Conservation (phyloP, 2,329 filamentous ascomycete genomes). For the Clarireedia hainanense region DNA sequence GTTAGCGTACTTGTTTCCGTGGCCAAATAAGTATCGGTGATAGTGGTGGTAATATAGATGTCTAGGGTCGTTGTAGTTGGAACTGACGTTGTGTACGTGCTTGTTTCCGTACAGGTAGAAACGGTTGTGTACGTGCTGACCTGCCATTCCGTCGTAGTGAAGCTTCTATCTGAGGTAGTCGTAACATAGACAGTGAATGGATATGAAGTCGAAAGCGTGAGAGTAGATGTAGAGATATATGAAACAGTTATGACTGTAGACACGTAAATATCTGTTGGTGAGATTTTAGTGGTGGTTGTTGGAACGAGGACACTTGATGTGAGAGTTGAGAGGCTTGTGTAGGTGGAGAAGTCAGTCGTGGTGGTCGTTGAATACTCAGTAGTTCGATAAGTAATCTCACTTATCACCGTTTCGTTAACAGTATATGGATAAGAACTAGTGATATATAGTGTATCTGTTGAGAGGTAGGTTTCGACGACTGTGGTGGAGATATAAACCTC, state of each 20-base stretch:
- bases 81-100: not conserved
- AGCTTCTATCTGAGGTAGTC: no score
- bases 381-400: not conserved
- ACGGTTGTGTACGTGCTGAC: conserved; percentile 14
- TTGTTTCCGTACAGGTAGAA: conserved; percentile 2
- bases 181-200: not conserved
- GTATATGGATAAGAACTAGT: conserved; percentile 9
- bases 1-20: not conserved
- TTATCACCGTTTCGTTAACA: conserved; percentile 1
- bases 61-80: not conserved
- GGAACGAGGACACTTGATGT: not conserved
- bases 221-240: not conserved
- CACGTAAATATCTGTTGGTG: not conserved
- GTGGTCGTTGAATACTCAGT: conserved; percentile 1
- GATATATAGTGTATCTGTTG: not conserved
- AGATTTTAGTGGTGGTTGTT: not conserved
- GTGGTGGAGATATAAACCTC: conserved; percentile 1
- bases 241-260: not conserved
- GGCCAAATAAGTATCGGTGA: not conserved
- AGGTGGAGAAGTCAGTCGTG: not conserved
- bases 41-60: conserved; percentile 2
- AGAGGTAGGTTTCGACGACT: not conserved
- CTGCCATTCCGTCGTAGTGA: conserved; percentile 11
- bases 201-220: conserved; percentile 7
- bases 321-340: not conserved